Base-by-base conservation (phyloP, 129 eudicot genomes). In the Silybum marianum region DNA sequence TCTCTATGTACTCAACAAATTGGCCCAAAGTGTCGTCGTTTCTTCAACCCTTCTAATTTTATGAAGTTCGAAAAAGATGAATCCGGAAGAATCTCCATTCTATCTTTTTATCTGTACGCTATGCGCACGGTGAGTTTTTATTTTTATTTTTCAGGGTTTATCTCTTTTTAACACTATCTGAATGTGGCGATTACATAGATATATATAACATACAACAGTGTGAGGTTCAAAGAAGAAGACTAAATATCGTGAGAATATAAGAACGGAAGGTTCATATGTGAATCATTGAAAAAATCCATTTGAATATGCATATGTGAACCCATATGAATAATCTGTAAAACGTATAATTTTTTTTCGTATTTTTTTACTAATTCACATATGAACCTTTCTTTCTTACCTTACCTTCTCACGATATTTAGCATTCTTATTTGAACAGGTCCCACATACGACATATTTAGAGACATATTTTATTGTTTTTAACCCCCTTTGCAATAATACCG, bases 1-100 rank as follows among this genome's bases (percentile, higher is more conserved):
- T 87, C 98, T 69, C 88, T 94, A 74, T 94, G 97, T 77, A 86
- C 96, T 26, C 96, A 94, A 80, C 98, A 94, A 78, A 90, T 91
- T 18, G 97, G 98, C 79, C 88, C 91, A 42, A 94, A 92, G 85
- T 94, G 98, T 81, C 87, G 95, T 14, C 93, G 93, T 32, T 94
- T 94, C 80, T 94, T 94, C 82, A 91, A 90, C 38, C 97, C 98
- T 36, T 94, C 98, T 65, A 94, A 90, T 87, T 94, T 94, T 84
- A 90, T 92, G 96, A 94, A 94, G 90, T 94, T 94, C 83, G 98
- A 90, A 84, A 94, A 94, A 40, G 98, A 94, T 51, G 98, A 94
- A 84, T 88, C 85, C 2, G 98, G 98, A 83, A 85, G 98, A 82
- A 94, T 94, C 22, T 88, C 92, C 42, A 90, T 94, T 83, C 88